These are phyloP conservation scores for Larix kaempferi DNA, from an alignment of 75 land plant genomes.

Conservation along the genomic window DNA sequence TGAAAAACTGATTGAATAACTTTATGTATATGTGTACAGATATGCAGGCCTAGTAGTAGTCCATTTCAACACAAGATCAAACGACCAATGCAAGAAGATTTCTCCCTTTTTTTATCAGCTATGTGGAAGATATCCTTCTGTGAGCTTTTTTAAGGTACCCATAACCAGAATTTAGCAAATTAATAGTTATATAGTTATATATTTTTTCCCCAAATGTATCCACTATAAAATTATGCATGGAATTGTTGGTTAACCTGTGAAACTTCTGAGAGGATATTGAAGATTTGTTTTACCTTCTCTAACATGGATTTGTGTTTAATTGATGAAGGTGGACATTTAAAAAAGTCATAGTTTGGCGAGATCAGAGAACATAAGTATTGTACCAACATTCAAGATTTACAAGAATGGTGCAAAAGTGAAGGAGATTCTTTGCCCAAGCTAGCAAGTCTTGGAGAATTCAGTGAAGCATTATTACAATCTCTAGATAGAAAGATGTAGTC, in stretches of 20 bases:
- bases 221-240: not conserved
- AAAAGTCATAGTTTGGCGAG: slow-evolving; percentile 53
- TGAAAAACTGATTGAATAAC: not conserved
- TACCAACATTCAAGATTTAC: slow-evolving; percentile 91
- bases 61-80: slow-evolving; percentile 45
- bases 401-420: slow-evolving; percentile 70
- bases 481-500: slow-evolving; percentile 13
- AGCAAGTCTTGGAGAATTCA: slow-evolving; percentile 58
- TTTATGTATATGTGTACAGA: not conserved
- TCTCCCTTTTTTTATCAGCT: slow-evolving; percentile 63
- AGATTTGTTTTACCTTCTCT: not conserved
- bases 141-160: slow-evolving; percentile 86
- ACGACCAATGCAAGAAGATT: slow-evolving; percentile 47
- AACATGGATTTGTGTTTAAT: not conserved
- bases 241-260: too few species aligned
- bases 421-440: slow-evolving; percentile 73
- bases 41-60: slow-evolving; percentile 80
- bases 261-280: too few species aligned
- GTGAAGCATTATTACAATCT: slow-evolving; percentile 54
- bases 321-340: slow-evolving; percentile 63
- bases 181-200: not conserved
- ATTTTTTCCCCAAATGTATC: not conserved
- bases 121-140: slow-evolving; percentile 66
- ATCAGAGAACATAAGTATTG: slow-evolving; percentile 59
- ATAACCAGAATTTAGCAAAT: not conserved